Evolutionary conservation across 768 basidiomycete genomes (phyloP), one percentile per base, ranked within the genome.

Genomic region (Myochromella boudieri): DNA sequence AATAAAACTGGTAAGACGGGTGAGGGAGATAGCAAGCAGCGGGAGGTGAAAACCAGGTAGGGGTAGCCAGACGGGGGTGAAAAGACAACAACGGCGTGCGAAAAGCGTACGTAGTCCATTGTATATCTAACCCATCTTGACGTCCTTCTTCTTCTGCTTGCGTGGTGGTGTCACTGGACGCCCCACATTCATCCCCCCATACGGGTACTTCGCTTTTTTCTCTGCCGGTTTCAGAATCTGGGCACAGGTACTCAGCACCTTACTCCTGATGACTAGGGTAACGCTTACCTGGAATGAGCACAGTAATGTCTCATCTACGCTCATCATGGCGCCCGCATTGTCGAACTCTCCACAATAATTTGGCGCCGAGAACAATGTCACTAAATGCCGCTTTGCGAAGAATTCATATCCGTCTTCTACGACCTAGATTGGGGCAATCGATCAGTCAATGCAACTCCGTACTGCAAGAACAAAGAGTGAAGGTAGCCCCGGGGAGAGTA

Each of bases 321-420:
- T 94, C 95, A 98, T 99, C 95, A 99, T 99, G 26, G 95, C 95
- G 28, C 95, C 95, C 3, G 95, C 95, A 67, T 99, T 99, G 68
- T 99, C 95, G 61, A 99, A 99, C 73, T 98, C 90, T 54, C 92
- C 89, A 58, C 88, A 91, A 61, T 92, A 91, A 74, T 92, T 91
- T 49, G 95, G 95, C 42, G 95, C 95, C 18, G 93, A 95, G 74
- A 98, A 98, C 36, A 98, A 67, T 33, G 95, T 98, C 55, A 98
- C 95, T 56, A 98, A 70, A 72, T 95, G 94, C 55, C 95, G 80
- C 72, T 98, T 97, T 37, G 95, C 95, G 61, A 97, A 98, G 71
- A 98, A 98, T 66, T 98, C 95, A 67, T 98, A 98, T 31, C 95
- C 95, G 56, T 98, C 95, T 65, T 98, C 95, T 43, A 98, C 95